These are phyloP conservation scores for Leccinum imitatum DNA, from an alignment of 768 basidiomycete species.

Conservation along the genomic window DNA sequence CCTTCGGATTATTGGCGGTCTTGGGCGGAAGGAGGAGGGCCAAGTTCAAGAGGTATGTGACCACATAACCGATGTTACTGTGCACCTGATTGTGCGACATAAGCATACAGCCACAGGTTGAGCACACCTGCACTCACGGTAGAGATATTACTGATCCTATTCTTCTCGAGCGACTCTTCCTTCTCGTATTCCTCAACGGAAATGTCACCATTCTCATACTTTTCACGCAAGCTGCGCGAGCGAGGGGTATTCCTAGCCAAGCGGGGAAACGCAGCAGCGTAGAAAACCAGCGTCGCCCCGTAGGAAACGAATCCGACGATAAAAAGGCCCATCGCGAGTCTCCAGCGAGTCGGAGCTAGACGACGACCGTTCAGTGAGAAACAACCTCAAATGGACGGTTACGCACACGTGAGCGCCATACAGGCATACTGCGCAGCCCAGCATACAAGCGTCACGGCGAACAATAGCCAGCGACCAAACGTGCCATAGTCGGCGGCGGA, in stretches of 20 bases:
- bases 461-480: slow-evolving; percentile 79
- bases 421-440: slow-evolving; percentile 82
- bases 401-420: slow-evolving; percentile 68
- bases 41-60: slow-evolving; percentile 63
- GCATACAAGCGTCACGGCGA: slow-evolving; percentile 67
- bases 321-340: slow-evolving; percentile 72
- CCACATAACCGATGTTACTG: slow-evolving; percentile 74
- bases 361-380: background rate
- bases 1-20: slow-evolving; percentile 49
- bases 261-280: slow-evolving; percentile 74
- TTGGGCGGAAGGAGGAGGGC: slow-evolving; percentile 61
- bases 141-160: slow-evolving; percentile 80
- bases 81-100: slow-evolving; percentile 48
- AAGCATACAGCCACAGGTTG: background rate
- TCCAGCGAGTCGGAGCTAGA: slow-evolving; percentile 67
- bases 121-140: slow-evolving; percentile 46
- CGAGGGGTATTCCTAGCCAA: slow-evolving; percentile 76
- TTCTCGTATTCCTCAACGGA: slow-evolving; percentile 61
- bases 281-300: slow-evolving; percentile 81
- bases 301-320: slow-evolving; percentile 80
- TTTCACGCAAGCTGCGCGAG: slow-evolving; percentile 52
- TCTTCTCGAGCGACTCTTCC: slow-evolving; percentile 82
- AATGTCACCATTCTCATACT: slow-evolving; percentile 60
- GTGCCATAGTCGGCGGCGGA: slow-evolving; percentile 36
- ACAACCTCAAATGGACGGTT: background rate